Evolutionary conservation across 2,329 filamentous ascomycete species (phyloP), one percentile per base, ranked within the genome.

Genomic region (Claviceps pusilla): DNA sequence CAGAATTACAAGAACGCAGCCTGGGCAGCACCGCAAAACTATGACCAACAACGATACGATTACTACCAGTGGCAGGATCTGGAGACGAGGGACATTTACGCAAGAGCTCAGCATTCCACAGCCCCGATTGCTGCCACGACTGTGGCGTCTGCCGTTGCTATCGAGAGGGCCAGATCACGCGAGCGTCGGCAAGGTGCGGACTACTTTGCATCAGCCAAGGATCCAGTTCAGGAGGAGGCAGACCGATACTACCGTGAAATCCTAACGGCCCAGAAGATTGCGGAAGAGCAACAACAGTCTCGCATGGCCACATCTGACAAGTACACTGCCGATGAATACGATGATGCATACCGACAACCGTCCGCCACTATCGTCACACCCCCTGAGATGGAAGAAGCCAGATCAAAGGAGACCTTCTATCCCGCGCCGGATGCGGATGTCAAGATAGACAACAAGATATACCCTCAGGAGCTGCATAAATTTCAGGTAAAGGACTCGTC

Each of bases 361-460:
- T 54, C 68, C n/a, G 62, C 72, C 48, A 70, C 71, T 50, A 78
- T 83, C 55, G 72, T 78, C 52, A 77, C 78, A 2, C 78, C 80
- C 11, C 78, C 78, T 24, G 72, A 73, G 55, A 74, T 75, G 69
- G 70, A 74, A 37, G 66, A 71, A 66, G 65, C 2, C 60, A 66
- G 11, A 41, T 56, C 12, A 52, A 57, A 4, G 71, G 72, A 75
- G 65, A 74, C 71, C 54, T 73, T 66, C 9, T 84, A 77, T 55
- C 77, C 76, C 57, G 76, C 67, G 7, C 81, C 81, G 2, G 72
- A 84, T 61, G 81, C 81, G n/a, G 81, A 84, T 63, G 79, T 84
- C 53, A 71, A 69, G 52, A 76, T 83, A 56, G 80, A 84, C 62
- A 76, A 82, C 59, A 67, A 77, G 56, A 73, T 83, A 57, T 70